Conservation (phyloP, 2,329 filamentous ascomycete species). For the Colletotrichum tanaceti region DNA sequence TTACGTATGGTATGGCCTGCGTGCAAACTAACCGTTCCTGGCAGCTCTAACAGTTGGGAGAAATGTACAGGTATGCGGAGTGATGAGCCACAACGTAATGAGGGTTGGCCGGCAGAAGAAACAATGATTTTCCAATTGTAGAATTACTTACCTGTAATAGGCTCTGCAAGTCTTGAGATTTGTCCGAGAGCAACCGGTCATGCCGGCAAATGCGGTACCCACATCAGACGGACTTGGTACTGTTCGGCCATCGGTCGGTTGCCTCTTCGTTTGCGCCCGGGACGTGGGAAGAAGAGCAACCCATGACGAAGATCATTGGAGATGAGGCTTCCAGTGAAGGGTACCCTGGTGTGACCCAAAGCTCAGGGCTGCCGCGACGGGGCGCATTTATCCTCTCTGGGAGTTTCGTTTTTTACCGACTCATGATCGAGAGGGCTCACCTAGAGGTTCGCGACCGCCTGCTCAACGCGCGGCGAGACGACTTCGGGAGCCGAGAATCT, state of each 20-base stretch:
- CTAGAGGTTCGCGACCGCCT: constrained; percentile 21
- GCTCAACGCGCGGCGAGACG: constrained; percentile 11
- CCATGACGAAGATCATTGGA: constrained; percentile 8
- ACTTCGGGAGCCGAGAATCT: neutral
- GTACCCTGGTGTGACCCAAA: neutral
- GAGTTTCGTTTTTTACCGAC: neutral
- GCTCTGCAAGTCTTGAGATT: neutral
- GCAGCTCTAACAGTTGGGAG: constrained; percentile 3
- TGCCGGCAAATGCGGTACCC: neutral
- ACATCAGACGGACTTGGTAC: neutral
- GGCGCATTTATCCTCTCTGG: neutral
- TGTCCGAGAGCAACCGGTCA: neutral
- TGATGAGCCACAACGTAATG: neutral
- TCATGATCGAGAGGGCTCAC: constrained; percentile 18
- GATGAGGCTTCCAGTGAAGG: constrained; percentile 3
- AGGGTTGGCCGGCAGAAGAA: neutral
- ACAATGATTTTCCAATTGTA: no score
- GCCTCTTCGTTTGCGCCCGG: constrained; percentile 2
- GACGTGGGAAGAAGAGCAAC: constrained; percentile 24
- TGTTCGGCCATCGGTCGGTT: constrained; percentile 1
- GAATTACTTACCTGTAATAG: no score
- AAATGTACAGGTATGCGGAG: neutral
- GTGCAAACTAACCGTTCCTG: constrained; percentile 10
- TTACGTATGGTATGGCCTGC: neutral
- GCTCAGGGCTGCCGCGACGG: neutral